Base-by-base conservation (phyloP, 768 basidiomycete species). In the Gyrodon lividus region DNA sequence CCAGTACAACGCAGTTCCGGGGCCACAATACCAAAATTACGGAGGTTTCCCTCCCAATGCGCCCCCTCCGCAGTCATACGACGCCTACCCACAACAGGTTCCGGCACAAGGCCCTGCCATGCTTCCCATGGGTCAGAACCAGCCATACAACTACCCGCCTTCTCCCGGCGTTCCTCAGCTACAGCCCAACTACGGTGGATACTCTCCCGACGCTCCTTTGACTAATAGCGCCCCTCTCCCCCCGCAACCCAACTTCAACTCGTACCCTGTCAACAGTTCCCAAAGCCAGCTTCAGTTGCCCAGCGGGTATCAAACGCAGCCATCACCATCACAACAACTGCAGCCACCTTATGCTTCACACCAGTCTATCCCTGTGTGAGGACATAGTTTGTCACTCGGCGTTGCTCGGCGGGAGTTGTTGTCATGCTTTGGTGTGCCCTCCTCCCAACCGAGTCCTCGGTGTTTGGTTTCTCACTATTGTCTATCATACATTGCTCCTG, bases 201-300 rank as follows among this genome's bases (percentile, higher is more conserved):
- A 65, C 44, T 42, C 54, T 34, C 26, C 55, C 26, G 42, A 45
- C 17, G 13, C 41, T 13, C 50, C 50, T 5, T 48, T 45, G 13
- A 14, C 39, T 16, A 46, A 28, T 10, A 17, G 17, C 6, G 24
- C 48, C 20, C 3, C 52, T 34, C 51, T 40, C 5, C 52, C 65
- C 2, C 57, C 57, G 23, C 65, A 58, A 30, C 51, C 66, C 5
- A 59, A 57, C 23, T 56, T 53, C 49, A 38, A 1, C 26, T 16
- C 52, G 10, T 48, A 61, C n/a, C 66, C 64, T 10, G 28, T 41
- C 13, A 12, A 19, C 13, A 45, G 24, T 17, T 28, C 53, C 17
- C 66, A 59, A 34, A 31, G 30, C 2, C 61, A 44, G 23, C 44
- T 46, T 28, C 51, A 50, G 6, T 20, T 50, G 33, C 48, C 48